A percentile compares a stretch with the other conserved stretches of the same genome.
Evolutionary conservation across 805 yeast species (phyloP).

Genomic region (Monosporozyma servazzii): DNA sequence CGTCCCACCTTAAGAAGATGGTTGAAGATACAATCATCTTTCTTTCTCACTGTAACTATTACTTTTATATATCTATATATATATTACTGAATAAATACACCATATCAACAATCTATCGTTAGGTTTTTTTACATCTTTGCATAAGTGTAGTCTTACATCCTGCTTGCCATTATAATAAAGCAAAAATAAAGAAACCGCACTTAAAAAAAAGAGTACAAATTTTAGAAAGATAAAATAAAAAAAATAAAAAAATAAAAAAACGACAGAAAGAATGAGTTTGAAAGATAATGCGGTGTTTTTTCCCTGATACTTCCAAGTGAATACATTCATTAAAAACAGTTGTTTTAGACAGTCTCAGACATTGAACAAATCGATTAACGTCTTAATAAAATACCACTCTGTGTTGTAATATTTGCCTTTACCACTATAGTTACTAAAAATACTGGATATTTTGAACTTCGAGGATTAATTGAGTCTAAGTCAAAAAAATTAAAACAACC

Average conservation of each 20-base stretch:
- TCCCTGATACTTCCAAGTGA: constrained; percentile 1
- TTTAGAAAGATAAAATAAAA: neutral
- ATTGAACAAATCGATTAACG: neutral
- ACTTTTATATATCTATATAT: neutral
- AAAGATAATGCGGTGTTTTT: constrained; percentile 1
- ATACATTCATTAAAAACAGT: neutral
- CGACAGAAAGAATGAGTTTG: neutral
- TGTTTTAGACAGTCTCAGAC: neutral
- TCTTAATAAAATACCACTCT: neutral
- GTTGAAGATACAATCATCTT: neutral
- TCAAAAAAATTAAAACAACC: neutral
- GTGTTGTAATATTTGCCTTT: neutral
- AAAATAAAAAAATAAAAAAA: neutral
- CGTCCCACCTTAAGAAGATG: neutral
- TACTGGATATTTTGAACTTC: neutral
- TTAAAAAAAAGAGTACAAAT: neutral
- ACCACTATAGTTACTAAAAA: neutral
- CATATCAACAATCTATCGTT: neutral
- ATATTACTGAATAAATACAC: neutral
- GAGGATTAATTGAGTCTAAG: neutral
- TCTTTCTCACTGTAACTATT: neutral
- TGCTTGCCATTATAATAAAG: neutral
- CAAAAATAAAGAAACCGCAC: neutral
- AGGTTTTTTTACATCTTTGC: no score
- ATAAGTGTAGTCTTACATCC: no score